phyloP scores from a whole-genome alignment of 2,329 filamentous ascomycete species.

The Mariannaea elegans region DNA sequence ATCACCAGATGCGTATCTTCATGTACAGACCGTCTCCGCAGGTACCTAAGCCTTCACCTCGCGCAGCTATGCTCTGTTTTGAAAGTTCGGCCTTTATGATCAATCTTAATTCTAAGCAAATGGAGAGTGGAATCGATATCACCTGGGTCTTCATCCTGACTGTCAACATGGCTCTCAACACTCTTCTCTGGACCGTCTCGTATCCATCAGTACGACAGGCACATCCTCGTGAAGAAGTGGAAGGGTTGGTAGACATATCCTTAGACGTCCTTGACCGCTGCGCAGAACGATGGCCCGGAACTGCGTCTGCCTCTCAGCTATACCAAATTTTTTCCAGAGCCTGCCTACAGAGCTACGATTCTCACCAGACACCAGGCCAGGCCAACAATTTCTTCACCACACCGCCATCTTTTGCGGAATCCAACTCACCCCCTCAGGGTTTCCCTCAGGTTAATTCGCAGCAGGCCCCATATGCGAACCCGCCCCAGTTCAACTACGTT shows the following conservation, averaged over 20 bases:
- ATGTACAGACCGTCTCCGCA: slow-evolving; percentile 93
- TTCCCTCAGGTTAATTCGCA: slow-evolving; percentile 42
- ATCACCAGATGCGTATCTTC: slow-evolving; percentile 88
- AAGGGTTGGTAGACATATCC: slow-evolving; percentile 76
- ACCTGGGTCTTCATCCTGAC: slow-evolving; percentile 94
- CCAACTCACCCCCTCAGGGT: slow-evolving; percentile 44
- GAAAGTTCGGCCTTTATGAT: slow-evolving; percentile 86
- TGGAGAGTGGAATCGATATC: slow-evolving; percentile 79
- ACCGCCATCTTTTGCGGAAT: slow-evolving; percentile 44
- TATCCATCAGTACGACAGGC: slow-evolving; percentile 82
- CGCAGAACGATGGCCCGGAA: slow-evolving; percentile 91
- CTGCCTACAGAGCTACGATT: slow-evolving; percentile 88
- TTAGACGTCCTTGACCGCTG: slow-evolving; percentile 83
- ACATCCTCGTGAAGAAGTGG: slow-evolving; percentile 78
- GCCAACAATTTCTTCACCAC: slow-evolving; percentile 44
- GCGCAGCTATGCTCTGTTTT: slow-evolving; percentile 84
- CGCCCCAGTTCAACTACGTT: slow-evolving; percentile 66
- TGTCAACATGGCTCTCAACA: slow-evolving; percentile 92
- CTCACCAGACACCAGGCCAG: slow-evolving; percentile 45
- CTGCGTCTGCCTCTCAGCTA: slow-evolving; percentile 82
- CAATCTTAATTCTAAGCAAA: slow-evolving; percentile 80
- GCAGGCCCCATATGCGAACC: slow-evolving; percentile 53
- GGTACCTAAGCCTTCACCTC: slow-evolving; percentile 81
- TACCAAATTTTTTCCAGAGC: slow-evolving; percentile 88
- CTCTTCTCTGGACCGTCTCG: slow-evolving; percentile 89